Conservation (phyloP, 495 filamentous ascomycete genomes). For the Podospora anserina region DNA sequence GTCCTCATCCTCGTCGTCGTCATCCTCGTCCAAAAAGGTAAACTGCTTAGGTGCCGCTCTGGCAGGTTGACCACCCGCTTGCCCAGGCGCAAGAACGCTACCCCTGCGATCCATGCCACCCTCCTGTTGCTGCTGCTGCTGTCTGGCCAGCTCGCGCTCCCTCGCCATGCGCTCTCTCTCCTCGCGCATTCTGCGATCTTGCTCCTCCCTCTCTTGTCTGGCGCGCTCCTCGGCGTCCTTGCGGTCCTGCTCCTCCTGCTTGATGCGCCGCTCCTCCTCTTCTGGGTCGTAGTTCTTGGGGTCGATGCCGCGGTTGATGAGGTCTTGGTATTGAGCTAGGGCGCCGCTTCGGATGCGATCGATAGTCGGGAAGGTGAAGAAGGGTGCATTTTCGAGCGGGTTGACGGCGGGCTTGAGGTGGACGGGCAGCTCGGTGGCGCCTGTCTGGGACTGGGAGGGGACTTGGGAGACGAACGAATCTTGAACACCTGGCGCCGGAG, state of each 20-base stretch:
- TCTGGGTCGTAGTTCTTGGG: conserved; percentile 53
- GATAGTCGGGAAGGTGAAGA: conserved; percentile 68
- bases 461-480: conserved; percentile 4
- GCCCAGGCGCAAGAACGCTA: conserved; percentile 9
- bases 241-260: conserved; percentile 40
- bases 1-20: conserved; percentile 53
- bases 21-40: conserved; percentile 50
- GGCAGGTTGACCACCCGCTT: neutral
- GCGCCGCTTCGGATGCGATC: conserved; percentile 60
- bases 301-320: conserved; percentile 57
- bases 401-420: conserved; percentile 51
- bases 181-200: conserved; percentile 34
- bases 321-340: conserved; percentile 55
- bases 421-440: conserved; percentile 32
- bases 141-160: conserved; percentile 40
- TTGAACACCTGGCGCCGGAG: neutral
- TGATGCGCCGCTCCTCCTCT: conserved; percentile 43
- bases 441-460: conserved; percentile 14
- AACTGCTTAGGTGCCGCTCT: conserved; percentile 44
- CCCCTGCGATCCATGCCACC: conserved; percentile 5
- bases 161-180: conserved; percentile 36
- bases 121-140: conserved; percentile 42
- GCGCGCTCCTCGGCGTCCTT: conserved; percentile 42
- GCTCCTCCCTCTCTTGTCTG: conserved; percentile 40
- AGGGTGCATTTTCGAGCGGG: conserved; percentile 46